Percentiles rank a stretch among this genome's conserved stretches.
These are phyloP conservation scores for Aspergillus incahuasiensis DNA, from an alignment of 495 filamentous ascomycete genomes.

Conservation along the genomic window DNA sequence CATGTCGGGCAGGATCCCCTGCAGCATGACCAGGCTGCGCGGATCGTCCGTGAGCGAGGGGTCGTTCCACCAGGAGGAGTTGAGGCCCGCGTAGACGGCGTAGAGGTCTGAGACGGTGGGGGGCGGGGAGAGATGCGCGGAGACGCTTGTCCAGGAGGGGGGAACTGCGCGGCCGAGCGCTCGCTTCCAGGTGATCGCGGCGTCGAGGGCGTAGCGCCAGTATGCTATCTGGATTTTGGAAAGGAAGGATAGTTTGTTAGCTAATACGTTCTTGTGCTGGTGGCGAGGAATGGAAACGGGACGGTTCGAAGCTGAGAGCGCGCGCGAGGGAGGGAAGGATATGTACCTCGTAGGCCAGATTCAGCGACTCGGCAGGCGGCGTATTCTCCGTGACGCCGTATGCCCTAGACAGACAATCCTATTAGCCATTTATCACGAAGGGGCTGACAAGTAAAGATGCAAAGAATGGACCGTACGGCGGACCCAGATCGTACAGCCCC, in stretches of 20 bases:
- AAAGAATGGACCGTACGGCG: slow-evolving; percentile 7
- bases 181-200: slow-evolving; percentile 6
- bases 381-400: slow-evolving; percentile 19
- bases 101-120: slow-evolving; percentile 11
- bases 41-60: slow-evolving; percentile 9
- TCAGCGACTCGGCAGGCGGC: slow-evolving; percentile 6
- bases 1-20: slow-evolving; percentile 16
- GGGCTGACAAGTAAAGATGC: neutral
- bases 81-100: slow-evolving; percentile 14
- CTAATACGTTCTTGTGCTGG: no score
- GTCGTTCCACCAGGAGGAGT: slow-evolving; percentile 15
- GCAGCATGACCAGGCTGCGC: slow-evolving; percentile 17
- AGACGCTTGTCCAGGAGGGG: slow-evolving; percentile 4
- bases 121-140: slow-evolving; percentile 6
- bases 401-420: no score
- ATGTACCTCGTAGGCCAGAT: slow-evolving; percentile 16
- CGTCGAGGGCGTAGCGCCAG: slow-evolving; percentile 15
- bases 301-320: no score
- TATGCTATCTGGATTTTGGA: slow-evolving; percentile 5
- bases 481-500: slow-evolving; percentile 18
- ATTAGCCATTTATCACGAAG: no score
- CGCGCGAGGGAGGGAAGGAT: neutral
- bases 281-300: no score
- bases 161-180: slow-evolving; percentile 9
- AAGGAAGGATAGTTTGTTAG: neutral